Percentiles rank a stretch among this genome's conserved stretches.
phyloP scores from a whole-genome alignment of 768 basidiomycete species.

The Lyophyllum shimeji region DNA sequence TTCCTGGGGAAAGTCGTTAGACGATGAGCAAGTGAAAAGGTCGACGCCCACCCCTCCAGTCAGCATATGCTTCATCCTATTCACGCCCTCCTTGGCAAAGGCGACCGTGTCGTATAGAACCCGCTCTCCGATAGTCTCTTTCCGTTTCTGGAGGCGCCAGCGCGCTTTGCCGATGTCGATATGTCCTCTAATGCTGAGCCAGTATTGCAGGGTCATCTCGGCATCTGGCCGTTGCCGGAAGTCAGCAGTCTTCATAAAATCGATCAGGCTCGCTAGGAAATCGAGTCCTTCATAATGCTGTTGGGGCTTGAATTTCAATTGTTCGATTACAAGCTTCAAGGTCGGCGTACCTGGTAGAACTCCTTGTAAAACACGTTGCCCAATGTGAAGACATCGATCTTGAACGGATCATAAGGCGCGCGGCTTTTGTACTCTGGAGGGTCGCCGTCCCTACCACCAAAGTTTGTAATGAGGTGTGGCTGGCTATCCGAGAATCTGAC shows the following conservation, averaged over 20 bases:
- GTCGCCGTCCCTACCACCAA: conserved; percentile 8
- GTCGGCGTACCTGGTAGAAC: conserved; percentile 20
- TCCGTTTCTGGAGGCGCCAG: conserved; percentile 8
- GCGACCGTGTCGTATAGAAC: conserved; percentile 3
- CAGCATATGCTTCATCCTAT: not conserved
- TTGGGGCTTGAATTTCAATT: conserved; percentile 10
- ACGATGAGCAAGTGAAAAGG: too few species aligned
- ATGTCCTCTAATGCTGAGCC: conserved; percentile 16
- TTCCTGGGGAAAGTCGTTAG: not conserved
- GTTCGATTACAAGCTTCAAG: too few species aligned
- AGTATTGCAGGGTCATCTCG: conserved; percentile 19
- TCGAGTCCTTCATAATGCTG: conserved; percentile 22
- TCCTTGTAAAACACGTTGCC: conserved; percentile 10
- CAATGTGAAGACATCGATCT: conserved; percentile 12
- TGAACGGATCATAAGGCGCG: conserved; percentile 6
- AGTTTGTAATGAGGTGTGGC: conserved; percentile 2
- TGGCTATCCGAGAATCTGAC: conserved; percentile 18
- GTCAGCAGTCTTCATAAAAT: conserved; percentile 22
- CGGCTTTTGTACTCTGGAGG: conserved; percentile 4
- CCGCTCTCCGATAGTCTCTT: not conserved
- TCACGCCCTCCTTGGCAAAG: not conserved
- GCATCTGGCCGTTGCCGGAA: conserved; percentile 22
- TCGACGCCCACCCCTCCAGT: not conserved
- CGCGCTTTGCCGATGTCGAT: conserved; percentile 3
- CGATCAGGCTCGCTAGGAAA: conserved; percentile 24